These are phyloP conservation scores for Kodamaea hsintzibuensis DNA, from an alignment of 805 yeast genomes.

Conservation along the genomic window DNA sequence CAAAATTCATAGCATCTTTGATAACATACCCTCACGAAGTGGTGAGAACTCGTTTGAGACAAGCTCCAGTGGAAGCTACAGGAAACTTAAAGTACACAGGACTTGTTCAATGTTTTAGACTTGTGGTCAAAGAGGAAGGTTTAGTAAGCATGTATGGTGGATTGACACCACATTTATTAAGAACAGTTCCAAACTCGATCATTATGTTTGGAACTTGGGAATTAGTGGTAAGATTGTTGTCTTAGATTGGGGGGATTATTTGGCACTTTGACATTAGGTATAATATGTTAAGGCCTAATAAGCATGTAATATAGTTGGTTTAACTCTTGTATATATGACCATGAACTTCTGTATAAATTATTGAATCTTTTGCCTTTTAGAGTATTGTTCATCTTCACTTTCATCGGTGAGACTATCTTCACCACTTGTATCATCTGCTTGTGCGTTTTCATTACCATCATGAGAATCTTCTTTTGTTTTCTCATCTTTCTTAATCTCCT, in stretches of 20 bases:
- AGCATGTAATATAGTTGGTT: constrained; percentile 1
- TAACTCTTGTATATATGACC: background rate
- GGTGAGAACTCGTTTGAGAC: constrained; percentile 91
- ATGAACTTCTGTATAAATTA: background rate
- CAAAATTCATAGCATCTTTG: constrained; percentile 89
- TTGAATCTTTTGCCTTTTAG: background rate
- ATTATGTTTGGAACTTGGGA: constrained; percentile 99
- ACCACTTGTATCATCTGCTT: background rate
- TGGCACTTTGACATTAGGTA: background rate
- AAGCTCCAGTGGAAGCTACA: constrained; percentile 74
- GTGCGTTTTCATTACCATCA: background rate
- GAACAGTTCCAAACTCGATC: constrained; percentile 97
- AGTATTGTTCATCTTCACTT: background rate
- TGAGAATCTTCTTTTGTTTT: background rate
- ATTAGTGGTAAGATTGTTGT: constrained; percentile 46
- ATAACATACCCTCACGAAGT: constrained; percentile 98
- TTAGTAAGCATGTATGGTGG: constrained; percentile 95
- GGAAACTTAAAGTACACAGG: constrained; percentile 90
- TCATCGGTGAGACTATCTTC: constrained; percentile 1
- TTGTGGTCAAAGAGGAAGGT: constrained; percentile 92
- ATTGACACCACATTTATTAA: constrained; percentile 89
- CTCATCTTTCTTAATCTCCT: constrained; percentile 8
- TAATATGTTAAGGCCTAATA: background rate
- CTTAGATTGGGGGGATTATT: constrained; percentile 9
- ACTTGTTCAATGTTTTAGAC: constrained; percentile 77